Evolutionary conservation across 768 basidiomycete species (phyloP), one percentile per base, ranked within the genome.

Genomic region (Podaxis pistillaris): DNA sequence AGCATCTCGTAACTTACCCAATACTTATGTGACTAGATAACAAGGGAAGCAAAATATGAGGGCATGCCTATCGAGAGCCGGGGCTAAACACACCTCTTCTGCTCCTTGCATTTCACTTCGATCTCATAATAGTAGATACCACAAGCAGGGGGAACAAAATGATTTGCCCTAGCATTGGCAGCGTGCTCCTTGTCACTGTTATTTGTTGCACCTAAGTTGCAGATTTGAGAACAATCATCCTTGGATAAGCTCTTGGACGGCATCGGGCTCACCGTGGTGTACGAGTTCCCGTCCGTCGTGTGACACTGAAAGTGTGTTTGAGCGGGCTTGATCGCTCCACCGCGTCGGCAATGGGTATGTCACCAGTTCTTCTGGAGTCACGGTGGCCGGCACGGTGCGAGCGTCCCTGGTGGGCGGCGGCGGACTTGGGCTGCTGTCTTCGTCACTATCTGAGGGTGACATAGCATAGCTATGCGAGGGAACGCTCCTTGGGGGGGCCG

Each of bases 121-220:
- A 94, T 86, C 77, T 99, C 96, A 71, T 89, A 99, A 73, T 98
- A 99, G 71, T 93, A 96, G 59, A 98, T 87, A 24, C 96, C 97
- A 68, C 91, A 91, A 11, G 89, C 87, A 0, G 88, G 80, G 1
- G 96, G 96, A 53, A 96, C 89, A 0, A 89, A 84, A 66, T 86
- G 77, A 49, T 83, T 84, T 0, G 96, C 87, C 56, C 94, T 84
- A 3, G 91, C 90, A 46, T 94, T 82, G 11, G 93, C 92, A 0
- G 94, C 93, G 37, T 53, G 51, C 60, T 96, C 94, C 63, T 86
- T 86, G 60, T 95, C 93, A 12, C 85, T 86, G 56, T 75, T 81
- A 62, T 78, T 79, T 8, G 82, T 79, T 12, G 80, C 74, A 59
- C 87, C 86, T 83, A 68, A 9, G 33, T 59, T 30, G 19, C 36